Evolutionary conservation across 2,329 filamentous ascomycete species (phyloP).

Genomic region (Emergomyces pasteurianus): DNA sequence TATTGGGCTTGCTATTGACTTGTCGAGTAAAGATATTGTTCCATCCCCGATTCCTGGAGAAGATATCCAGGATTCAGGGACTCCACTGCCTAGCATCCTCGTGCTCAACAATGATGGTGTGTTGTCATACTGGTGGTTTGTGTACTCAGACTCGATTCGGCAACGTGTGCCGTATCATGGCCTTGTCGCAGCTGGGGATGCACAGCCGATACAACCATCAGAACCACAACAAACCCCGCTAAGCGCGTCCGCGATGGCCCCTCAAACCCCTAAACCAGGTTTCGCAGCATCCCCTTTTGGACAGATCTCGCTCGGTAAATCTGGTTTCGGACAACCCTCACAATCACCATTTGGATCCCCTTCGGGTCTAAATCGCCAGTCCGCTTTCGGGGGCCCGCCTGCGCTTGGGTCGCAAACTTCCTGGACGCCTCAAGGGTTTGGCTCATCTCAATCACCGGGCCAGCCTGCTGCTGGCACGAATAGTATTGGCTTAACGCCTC

Average conservation of each 20-base stretch:
- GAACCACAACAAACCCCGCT: slow-evolving; percentile 11
- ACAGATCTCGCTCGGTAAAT: slow-evolving; percentile 16
- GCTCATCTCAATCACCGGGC: neutral
- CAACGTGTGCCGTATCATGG: slow-evolving; percentile 62
- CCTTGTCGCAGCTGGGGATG: slow-evolving; percentile 36
- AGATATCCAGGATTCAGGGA: slow-evolving; percentile 65
- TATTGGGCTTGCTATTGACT: slow-evolving; percentile 68
- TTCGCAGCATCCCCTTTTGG: slow-evolving; percentile 14
- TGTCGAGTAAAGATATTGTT: slow-evolving; percentile 72
- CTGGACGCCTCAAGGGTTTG: slow-evolving; percentile 17
- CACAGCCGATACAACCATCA: slow-evolving; percentile 20
- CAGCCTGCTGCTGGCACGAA: slow-evolving; percentile 5
- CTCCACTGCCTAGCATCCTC: slow-evolving; percentile 72
- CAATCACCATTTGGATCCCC: slow-evolving; percentile 12
- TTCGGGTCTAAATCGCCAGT: slow-evolving; percentile 5
- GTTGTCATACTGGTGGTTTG: slow-evolving; percentile 77
- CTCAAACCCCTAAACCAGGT: slow-evolving; percentile 10
- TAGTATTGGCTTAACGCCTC: slow-evolving; percentile 21
- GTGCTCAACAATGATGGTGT: slow-evolving; percentile 81
- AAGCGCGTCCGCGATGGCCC: slow-evolving; percentile 9
- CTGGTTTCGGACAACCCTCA: slow-evolving; percentile 1
- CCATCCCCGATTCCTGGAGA: slow-evolving; percentile 64
- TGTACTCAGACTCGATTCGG: slow-evolving; percentile 78
- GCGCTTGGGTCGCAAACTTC: slow-evolving; percentile 14
- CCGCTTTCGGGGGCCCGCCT: slow-evolving; percentile 17